Conservation (phyloP, 1,139 yeast genomes). For the Diutina sp. region DNA sequence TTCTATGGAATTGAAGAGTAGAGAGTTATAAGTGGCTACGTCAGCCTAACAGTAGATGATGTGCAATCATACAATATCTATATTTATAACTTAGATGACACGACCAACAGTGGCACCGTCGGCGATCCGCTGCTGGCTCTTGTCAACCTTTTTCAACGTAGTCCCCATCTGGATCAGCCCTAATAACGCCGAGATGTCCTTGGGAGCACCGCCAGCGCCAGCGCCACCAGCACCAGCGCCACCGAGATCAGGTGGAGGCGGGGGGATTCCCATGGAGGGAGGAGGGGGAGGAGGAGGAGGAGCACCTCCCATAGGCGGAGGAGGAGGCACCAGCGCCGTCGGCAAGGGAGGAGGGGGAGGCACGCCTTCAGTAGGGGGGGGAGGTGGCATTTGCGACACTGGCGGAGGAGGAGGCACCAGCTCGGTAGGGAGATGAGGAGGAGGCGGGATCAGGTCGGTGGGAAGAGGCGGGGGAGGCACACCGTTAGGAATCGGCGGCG, state of each 20-base stretch:
- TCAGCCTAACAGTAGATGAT: too few relatives aligned
- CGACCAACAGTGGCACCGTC: conserved; percentile 37
- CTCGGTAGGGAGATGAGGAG: not conserved
- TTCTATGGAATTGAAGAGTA: too few relatives aligned
- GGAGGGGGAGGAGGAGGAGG: not conserved
- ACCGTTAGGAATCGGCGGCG: not conserved
- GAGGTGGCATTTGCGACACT: not conserved
- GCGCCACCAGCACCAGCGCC: conserved; percentile 11
- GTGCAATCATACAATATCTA: not conserved
- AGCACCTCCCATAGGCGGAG: not conserved
- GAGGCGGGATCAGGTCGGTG: not conserved
- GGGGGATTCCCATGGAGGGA: not conserved
- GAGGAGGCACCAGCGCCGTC: not conserved
- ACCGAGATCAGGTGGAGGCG: not conserved
- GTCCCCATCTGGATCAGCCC: conserved; percentile 47
- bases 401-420: not conserved
- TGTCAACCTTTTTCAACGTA: conserved; percentile 35
- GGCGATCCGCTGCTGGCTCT: conserved; percentile 29
- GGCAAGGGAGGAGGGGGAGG: not conserved
- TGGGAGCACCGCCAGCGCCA: conserved; percentile 17
- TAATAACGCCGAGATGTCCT: conserved; percentile 30
- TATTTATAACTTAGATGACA: conserved; percentile 15
- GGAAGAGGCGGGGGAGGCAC: not conserved
- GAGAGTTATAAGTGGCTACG: too few relatives aligned
- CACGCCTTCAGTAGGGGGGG: not conserved